Conservation (phyloP, 1,284 basidiomycete species). For the Takashimella koratensis region DNA sequence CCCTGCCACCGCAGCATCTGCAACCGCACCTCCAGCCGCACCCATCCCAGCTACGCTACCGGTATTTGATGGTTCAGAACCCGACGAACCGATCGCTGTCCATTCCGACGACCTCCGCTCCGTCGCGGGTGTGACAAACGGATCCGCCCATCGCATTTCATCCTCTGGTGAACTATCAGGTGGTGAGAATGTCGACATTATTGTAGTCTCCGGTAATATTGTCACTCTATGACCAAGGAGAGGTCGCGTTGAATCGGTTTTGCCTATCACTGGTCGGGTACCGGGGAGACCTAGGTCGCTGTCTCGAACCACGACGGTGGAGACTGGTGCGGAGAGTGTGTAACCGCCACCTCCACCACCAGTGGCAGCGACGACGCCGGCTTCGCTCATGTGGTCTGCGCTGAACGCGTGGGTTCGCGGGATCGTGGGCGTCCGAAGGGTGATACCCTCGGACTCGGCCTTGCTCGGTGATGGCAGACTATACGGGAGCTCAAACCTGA, state of each 20-base stretch:
- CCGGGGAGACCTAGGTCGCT: no score
- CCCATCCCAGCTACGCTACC: no score
- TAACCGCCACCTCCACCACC: no score
- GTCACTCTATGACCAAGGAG: not conserved
- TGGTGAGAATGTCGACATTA: not conserved
- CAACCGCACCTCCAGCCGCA: no score
- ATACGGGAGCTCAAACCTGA: constrained; percentile 5
- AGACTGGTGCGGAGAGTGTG: no score
- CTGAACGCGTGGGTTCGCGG: no score
- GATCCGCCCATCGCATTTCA: not conserved
- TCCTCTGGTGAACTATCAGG: not conserved
- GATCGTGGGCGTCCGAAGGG: not conserved
- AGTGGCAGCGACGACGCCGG: no score
- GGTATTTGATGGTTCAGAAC: not conserved
- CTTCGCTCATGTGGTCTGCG: no score
- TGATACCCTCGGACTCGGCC: not conserved
- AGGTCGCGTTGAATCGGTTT: not conserved
- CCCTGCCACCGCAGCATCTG: no score
- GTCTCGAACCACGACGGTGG: no score
- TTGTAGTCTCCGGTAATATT: not conserved
- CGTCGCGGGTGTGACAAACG: not conserved
- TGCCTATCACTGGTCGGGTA: no score
- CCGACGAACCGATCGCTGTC: not conserved
- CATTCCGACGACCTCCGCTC: not conserved
- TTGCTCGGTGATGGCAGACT: not conserved